phyloP scores from a whole-genome alignment of 768 basidiomycete species.

The Leccinum aurantiacum region DNA sequence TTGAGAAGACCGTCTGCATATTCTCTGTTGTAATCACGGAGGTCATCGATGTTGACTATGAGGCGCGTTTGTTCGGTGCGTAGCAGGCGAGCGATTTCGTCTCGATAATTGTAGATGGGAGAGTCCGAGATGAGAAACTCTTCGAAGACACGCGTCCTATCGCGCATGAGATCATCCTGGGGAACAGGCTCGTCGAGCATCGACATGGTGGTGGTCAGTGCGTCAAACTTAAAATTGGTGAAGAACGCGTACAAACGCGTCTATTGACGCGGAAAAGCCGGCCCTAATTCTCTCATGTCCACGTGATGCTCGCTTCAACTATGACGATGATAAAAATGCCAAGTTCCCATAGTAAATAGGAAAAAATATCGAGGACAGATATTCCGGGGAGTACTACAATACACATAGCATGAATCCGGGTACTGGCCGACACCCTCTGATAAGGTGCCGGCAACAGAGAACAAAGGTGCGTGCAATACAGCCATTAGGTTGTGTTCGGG shows the following conservation, averaged over 20 bases:
- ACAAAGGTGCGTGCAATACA: slow-evolving; percentile 13
- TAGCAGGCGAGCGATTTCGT: slow-evolving; percentile 81
- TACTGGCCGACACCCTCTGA: slow-evolving; percentile 1
- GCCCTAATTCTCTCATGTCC: slow-evolving; percentile 31
- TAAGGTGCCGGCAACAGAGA: slow-evolving; percentile 1
- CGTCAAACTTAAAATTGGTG: neutral
- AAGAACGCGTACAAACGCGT: slow-evolving; percentile 15
- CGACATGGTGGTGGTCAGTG: slow-evolving; percentile 29
- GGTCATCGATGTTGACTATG: slow-evolving; percentile 92
- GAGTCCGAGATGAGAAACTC: slow-evolving; percentile 77
- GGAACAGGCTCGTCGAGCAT: slow-evolving; percentile 55
- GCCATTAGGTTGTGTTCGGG: slow-evolving; percentile 9
- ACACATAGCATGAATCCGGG: slow-evolving; percentile 8
- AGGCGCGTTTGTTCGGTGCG: slow-evolving; percentile 82
- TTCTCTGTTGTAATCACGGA: slow-evolving; percentile 89
- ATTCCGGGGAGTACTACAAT: slow-evolving; percentile 9
- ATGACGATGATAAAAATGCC: neutral
- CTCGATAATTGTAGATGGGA: slow-evolving; percentile 74
- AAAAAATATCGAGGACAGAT: slow-evolving; percentile 1
- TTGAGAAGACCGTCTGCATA: slow-evolving; percentile 87
- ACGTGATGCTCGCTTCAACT: slow-evolving; percentile 4
- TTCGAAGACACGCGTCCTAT: slow-evolving; percentile 76
- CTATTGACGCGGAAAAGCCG: slow-evolving; percentile 29
- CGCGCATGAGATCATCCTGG: slow-evolving; percentile 70
- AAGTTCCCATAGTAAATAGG: neutral